phyloP scores from a whole-genome alignment of 106 monocot genomes.

The Iris macrosiphon region DNA sequence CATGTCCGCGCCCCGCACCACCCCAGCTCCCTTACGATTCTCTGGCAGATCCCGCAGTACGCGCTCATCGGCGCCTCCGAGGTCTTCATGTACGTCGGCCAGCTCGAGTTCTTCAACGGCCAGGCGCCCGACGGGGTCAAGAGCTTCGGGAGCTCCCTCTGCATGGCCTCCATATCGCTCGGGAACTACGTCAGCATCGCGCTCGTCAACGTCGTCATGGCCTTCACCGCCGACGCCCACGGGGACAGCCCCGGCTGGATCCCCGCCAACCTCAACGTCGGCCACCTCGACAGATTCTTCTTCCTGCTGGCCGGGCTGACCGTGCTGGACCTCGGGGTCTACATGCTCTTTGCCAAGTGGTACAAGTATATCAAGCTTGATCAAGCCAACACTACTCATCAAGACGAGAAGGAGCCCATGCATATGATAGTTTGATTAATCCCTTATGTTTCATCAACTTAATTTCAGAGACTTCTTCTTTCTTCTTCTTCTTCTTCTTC shows the following conservation, averaged over 20 bases:
- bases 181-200: conserved; percentile 61
- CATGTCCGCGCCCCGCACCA: not conserved
- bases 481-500: too few species aligned
- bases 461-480: too few species aligned
- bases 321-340: conserved; percentile 21
- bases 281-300: conserved; percentile 66
- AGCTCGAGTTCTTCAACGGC: conserved; percentile 44
- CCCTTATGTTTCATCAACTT: not conserved
- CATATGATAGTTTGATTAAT: too few species aligned
- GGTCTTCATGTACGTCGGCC: conserved; percentile 55
- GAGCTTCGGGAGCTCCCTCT: conserved; percentile 58
- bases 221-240: conserved; percentile 5
- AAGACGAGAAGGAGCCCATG: too few species aligned
- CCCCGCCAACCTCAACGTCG: conserved; percentile 50
- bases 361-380: conserved; percentile 39
- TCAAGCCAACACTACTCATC: too few species aligned
- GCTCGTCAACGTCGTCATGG: conserved; percentile 36
- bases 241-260: conserved; percentile 40
- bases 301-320: conserved; percentile 49
- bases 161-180: conserved; percentile 56
- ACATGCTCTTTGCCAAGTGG: conserved; percentile 42
- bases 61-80: conserved; percentile 42
- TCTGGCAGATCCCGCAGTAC: conserved; percentile 54
- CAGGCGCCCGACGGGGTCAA: conserved; percentile 53
- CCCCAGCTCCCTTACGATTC: conserved; percentile 24